A percentile compares a stretch with the other conserved stretches of the same genome.
Conservation (phyloP, 139 green algal genomes). For the Asterochloris erici region DNA sequence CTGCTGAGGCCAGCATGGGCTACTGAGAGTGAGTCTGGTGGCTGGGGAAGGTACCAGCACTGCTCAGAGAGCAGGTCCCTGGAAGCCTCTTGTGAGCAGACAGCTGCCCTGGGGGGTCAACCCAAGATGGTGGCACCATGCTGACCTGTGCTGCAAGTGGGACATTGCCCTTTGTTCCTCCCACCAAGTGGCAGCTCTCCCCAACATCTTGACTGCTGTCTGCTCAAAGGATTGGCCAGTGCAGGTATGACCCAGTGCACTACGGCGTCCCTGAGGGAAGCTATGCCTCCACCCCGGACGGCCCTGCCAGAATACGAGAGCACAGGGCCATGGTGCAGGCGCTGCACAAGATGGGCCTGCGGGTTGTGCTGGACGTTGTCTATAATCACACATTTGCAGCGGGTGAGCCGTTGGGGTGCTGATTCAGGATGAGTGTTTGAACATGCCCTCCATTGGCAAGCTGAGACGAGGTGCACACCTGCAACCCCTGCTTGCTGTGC, state of each 20-base stretch:
- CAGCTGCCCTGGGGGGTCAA: too few species aligned
- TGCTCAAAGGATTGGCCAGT: neutral
- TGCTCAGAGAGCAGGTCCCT: too few species aligned
- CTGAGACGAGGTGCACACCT: too few species aligned
- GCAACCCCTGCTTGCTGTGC: too few species aligned
- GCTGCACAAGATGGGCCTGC: conserved; percentile 34
- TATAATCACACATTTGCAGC: conserved; percentile 87
- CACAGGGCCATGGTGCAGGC: conserved; percentile 75
- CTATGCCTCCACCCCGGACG: conserved; percentile 80
- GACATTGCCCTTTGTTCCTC: too few species aligned
- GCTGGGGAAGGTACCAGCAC: too few species aligned
- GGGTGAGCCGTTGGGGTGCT: neutral
- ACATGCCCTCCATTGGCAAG: neutral
- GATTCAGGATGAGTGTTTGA: neutral
- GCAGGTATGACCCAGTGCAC: conserved; percentile 70
- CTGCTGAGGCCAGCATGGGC: conserved; percentile 14
- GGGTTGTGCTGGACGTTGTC: conserved; percentile 85
- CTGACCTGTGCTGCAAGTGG: neutral
- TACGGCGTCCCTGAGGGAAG: conserved; percentile 83
- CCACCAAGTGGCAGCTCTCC: neutral
- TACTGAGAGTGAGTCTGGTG: too few species aligned
- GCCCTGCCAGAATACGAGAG: conserved; percentile 60
- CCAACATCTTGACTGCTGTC: neutral
- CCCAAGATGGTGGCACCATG: neutral
- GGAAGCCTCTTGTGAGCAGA: too few species aligned